Percentiles rank a stretch among this genome's conserved stretches.
phyloP scores from a whole-genome alignment of 495 filamentous ascomycete genomes.

The Rhizodiscina lignyota region DNA sequence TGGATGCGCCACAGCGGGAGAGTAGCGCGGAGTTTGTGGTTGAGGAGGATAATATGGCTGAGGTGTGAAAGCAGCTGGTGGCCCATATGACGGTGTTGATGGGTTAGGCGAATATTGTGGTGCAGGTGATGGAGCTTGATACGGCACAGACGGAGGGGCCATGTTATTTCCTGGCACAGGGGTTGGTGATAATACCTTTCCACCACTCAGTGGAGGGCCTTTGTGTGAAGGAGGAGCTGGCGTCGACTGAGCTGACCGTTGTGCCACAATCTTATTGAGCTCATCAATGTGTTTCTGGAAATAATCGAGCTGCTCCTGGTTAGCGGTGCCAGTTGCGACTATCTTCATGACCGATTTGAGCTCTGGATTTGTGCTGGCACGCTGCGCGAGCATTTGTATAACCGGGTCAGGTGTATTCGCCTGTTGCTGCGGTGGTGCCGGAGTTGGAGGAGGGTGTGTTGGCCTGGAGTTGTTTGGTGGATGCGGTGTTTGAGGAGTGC shows the following conservation, averaged over 20 bases:
- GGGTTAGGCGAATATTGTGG: constrained; percentile 1
- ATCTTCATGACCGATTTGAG: constrained; percentile 94
- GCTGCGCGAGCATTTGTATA: constrained; percentile 80
- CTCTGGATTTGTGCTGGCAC: constrained; percentile 68
- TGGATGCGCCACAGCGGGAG: constrained; percentile 17
- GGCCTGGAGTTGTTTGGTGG: background rate
- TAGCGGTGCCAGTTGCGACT: constrained; percentile 76
- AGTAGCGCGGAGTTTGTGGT: constrained; percentile 5
- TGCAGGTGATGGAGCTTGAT: constrained; percentile 1
- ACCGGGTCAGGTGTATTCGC: constrained; percentile 63
- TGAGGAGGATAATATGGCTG: constrained; percentile 1
- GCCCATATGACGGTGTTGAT: constrained; percentile 1
- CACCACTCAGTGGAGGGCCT: no score
- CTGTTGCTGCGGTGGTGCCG: constrained; percentile 1
- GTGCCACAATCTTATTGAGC: constrained; percentile 47
- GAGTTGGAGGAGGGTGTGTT: constrained; percentile 20
- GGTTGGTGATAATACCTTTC: background rate
- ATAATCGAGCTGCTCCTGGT: constrained; percentile 58
- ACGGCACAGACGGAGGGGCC: constrained; percentile 3
- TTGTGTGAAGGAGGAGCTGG: constrained; percentile 4
- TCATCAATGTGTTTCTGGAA: constrained; percentile 92
- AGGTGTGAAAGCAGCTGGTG: constrained; percentile 1
- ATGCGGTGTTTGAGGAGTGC: constrained; percentile 3
- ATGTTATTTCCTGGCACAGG: background rate
- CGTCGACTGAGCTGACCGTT: constrained; percentile 12